Evolutionary conservation across 345 rosid genomes (phyloP).

Genomic region (Kernera saxatilis): DNA sequence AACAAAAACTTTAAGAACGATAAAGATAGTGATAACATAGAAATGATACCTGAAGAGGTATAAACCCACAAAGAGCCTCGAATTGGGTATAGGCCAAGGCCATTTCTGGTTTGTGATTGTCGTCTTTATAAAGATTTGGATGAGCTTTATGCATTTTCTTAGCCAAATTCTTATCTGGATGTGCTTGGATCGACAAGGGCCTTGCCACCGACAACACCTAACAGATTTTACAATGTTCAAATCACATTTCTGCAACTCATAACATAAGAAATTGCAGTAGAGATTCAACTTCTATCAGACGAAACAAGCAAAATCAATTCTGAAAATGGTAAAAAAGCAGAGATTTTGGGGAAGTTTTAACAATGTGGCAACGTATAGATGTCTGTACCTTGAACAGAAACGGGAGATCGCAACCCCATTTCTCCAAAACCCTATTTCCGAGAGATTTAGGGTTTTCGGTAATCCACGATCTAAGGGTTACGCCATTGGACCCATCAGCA

Average conservation of each 20-base stretch:
- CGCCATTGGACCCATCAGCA: conserved; percentile 36
- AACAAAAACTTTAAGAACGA: neutral
- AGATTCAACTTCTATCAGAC: neutral
- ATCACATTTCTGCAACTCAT: conserved; percentile 1
- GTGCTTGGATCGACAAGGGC: conserved; percentile 93
- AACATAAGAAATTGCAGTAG: neutral
- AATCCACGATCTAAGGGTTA: conserved; percentile 69
- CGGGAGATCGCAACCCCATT: conserved; percentile 98
- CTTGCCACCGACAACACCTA: conserved; percentile 92
- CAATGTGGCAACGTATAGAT: conserved; percentile 4
- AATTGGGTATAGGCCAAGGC: conserved; percentile 92
- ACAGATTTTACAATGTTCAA: neutral
- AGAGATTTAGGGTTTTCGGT: conserved; percentile 62
- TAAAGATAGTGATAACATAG: neutral
- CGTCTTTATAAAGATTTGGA: conserved; percentile 80
- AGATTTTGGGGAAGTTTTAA: neutral
- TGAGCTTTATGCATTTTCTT: conserved; percentile 61
- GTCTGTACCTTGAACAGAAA: conserved; percentile 80
- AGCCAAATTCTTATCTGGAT: conserved; percentile 87
- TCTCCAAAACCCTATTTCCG: conserved; percentile 62
- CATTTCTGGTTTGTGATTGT: conserved; percentile 97
- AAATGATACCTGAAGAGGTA: conserved; percentile 54
- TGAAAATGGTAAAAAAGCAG: neutral
- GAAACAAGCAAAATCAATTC: neutral
- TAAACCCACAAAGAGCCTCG: conserved; percentile 90